Evolutionary conservation across 441 rosid species (phyloP), one percentile per base, ranked within the genome.

Genomic region (Erysimum cheiri): DNA sequence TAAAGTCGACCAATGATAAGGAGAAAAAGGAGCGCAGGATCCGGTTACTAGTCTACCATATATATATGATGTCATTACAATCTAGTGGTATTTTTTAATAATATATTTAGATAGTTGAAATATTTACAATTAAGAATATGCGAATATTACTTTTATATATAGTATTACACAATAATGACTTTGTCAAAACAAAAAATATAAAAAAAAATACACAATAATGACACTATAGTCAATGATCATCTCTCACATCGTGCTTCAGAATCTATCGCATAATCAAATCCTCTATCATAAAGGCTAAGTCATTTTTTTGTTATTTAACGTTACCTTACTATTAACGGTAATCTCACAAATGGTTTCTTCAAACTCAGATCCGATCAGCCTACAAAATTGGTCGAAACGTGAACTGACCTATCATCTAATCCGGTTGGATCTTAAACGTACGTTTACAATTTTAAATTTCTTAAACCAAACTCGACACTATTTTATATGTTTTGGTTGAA

Each of bases 311-410:
- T 7, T 63, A 54, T 15, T 44, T 54, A 35, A 54, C 63, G 69
- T 11, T 37, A 63, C 36, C 24, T 32, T 33, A 60, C 19, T 39
- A 49, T 31, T 31, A 22, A 22, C 24, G 24, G 24, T 22, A 22
- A 44, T 40, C 17, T 12, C 10, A 13, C 41, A 40, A 41, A 32
- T 19, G 41, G 32, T 29, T n/a, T 5, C 41, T 54, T 40, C 41
- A 65, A 53, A 37, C 82, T 72, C 14, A 82, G 82, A 54, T 81
- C 81, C 77, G 1, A 79, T 76, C 33, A 67, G 83, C 35, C 61
- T 82, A 85, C 57, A 63, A 65, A 6, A 78, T 71, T 2, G 75
- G 60, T 53, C 19, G 9, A 15, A 66, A 52, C 31, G 19, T 29
- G 15, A 52, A 24, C 26, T 49, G 36, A 36, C 48, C 14, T 9